Percentiles rank a stretch among this genome's conserved stretches.
Evolutionary conservation across 148 eudicot genomes (phyloP).

Genomic region (Camellia japonica): DNA sequence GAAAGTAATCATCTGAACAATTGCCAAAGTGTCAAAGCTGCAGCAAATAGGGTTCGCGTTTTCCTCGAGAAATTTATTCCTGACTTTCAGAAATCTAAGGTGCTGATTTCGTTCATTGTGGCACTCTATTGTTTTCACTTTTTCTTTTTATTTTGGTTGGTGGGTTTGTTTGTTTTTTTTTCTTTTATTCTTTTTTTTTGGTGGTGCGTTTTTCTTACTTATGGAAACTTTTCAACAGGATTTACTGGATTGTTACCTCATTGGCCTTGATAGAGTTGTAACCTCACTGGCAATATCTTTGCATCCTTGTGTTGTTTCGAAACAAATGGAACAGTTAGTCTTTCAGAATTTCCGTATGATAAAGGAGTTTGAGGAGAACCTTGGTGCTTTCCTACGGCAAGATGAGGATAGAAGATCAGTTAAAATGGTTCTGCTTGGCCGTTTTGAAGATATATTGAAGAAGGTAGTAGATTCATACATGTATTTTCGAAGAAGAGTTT

Average conservation of each 20-base stretch:
- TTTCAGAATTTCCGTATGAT: conserved; percentile 56
- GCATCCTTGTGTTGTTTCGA: conserved; percentile 53
- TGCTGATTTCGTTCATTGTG: conserved; percentile 13
- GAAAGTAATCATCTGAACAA: conserved; percentile 47
- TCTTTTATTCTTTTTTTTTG: background rate
- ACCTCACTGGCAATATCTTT: conserved; percentile 33
- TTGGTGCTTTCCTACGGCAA: conserved; percentile 36
- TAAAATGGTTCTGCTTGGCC: conserved; percentile 51
- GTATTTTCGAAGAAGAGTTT: background rate
- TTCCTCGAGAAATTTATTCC: conserved; percentile 57
- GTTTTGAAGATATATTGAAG: conserved; percentile 48
- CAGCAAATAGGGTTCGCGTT: conserved; percentile 35
- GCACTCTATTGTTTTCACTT: background rate
- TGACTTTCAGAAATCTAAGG: conserved; percentile 69
- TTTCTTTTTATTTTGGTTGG: background rate
- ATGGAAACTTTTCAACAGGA: conserved; percentile 39
- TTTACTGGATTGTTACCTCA: conserved; percentile 58
- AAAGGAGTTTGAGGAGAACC: conserved; percentile 47
- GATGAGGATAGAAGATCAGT: conserved; percentile 44
- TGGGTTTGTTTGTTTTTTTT: background rate
- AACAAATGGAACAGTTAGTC: conserved; percentile 57
- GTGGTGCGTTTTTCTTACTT: background rate
- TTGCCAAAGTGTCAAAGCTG: conserved; percentile 57
- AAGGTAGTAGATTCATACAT: conserved; percentile 46
- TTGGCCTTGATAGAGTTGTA: conserved; percentile 43